Conservation (phyloP, 768 basidiomycete genomes). For the Melanogaster broomeanus region DNA sequence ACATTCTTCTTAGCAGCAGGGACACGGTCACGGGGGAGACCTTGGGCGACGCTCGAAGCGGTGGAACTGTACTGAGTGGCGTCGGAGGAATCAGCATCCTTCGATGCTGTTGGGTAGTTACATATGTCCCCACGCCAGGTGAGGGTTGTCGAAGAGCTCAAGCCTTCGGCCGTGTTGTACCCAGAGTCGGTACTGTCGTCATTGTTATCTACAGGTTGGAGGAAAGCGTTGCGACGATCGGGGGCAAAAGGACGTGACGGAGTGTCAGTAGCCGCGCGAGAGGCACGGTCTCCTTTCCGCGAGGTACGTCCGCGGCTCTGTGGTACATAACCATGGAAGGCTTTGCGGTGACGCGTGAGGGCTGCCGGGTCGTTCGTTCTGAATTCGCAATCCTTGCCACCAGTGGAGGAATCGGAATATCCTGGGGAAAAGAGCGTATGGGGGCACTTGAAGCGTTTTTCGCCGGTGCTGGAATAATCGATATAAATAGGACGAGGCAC, state of each 20-base stretch:
- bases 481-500: neutral
- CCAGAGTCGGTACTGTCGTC: neutral
- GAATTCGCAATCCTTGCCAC: slow-evolving; percentile 16
- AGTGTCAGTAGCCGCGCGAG: neutral
- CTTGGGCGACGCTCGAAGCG: neutral
- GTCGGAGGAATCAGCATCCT: neutral
- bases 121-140: neutral
- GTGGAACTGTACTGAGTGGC: neutral
- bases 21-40: neutral
- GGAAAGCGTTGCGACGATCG: neutral
- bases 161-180: neutral
- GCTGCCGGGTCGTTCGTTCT: slow-evolving; percentile 27
- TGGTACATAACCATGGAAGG: slow-evolving; percentile 22
- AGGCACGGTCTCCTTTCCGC: neutral
- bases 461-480: slow-evolving; percentile 19
- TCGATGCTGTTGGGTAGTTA: neutral
- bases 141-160: neutral
- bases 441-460: slow-evolving; percentile 17
- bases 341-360: slow-evolving; percentile 27
- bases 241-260: neutral
- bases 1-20: neutral
- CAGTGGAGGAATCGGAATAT: neutral
- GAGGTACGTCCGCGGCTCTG: slow-evolving; percentile 1
- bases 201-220: neutral
- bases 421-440: neutral